Evolutionary conservation across 148 eudicot species (phyloP).

Genomic region (Chenopodium quinoa): DNA sequence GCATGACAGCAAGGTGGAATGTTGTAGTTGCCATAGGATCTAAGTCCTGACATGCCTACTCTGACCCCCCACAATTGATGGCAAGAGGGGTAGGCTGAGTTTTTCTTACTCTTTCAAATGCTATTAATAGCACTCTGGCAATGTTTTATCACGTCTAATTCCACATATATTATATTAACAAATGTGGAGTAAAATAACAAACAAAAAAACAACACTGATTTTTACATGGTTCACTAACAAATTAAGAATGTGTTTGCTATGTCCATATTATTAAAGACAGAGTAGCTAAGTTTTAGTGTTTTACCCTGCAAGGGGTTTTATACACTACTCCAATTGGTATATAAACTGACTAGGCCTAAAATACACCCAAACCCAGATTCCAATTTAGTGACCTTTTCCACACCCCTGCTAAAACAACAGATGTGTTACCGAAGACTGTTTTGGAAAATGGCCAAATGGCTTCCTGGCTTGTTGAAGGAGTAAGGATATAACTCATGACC

Average conservation of each 20-base stretch:
- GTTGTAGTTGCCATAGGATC: background rate
- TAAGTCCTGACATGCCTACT: background rate
- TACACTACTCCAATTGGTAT: too few relatives aligned
- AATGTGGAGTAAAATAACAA: background rate
- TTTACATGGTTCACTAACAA: background rate
- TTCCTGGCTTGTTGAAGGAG: background rate
- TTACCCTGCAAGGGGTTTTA: background rate
- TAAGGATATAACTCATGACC: background rate
- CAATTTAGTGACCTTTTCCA: background rate
- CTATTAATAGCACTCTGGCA: background rate
- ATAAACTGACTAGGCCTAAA: background rate
- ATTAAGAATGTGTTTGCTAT: too few relatives aligned
- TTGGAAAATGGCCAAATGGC: background rate
- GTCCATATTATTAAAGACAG: too few relatives aligned
- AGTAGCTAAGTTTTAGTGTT: background rate
- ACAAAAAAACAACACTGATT: background rate
- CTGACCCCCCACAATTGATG: too few relatives aligned
- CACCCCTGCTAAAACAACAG: background rate
- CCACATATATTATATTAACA: background rate
- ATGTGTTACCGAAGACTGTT: background rate
- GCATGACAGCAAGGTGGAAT: background rate
- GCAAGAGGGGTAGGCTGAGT: too few relatives aligned
- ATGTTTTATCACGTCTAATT: background rate
- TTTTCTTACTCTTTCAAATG: too few relatives aligned
- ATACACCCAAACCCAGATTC: too few relatives aligned